Percentiles rank a stretch among this genome's conserved stretches.
These are phyloP conservation scores for Lepidium africanum DNA, from an alignment of 345 rosid genomes.

Conservation along the genomic window DNA sequence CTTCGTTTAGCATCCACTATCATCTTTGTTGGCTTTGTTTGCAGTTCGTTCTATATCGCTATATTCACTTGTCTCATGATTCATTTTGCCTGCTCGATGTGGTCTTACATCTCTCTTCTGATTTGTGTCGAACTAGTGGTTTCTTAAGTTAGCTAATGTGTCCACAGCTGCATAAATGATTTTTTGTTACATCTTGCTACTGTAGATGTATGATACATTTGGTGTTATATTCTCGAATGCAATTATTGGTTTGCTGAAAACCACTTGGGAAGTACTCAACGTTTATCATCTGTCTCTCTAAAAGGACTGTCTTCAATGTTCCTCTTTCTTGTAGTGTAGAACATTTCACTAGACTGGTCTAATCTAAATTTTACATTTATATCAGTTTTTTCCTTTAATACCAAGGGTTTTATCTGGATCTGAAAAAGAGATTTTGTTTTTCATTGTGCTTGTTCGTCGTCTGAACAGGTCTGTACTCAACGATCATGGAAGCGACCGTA, in stretches of 20 bases:
- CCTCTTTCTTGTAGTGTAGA: neutral
- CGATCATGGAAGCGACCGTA: constrained; percentile 98
- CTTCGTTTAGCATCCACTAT: neutral
- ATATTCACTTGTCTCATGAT: neutral
- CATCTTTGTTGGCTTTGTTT: neutral
- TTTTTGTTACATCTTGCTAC: neutral
- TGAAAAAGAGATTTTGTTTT: neutral
- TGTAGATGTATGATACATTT: neutral
- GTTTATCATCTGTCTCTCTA: neutral
- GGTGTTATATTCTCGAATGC: neutral
- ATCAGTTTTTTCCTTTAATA: neutral
- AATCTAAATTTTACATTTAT: neutral
- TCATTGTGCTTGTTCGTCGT: constrained; percentile 8
- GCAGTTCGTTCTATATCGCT: neutral
- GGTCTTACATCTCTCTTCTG: neutral
- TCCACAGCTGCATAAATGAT: neutral
- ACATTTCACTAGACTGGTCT: neutral
- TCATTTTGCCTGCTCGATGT: neutral
- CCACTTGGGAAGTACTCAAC: neutral
- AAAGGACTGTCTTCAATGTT: neutral
- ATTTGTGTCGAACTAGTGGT: neutral
- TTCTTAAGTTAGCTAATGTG: neutral
- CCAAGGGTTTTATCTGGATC: neutral
- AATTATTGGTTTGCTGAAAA: neutral
- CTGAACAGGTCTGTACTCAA: constrained; percentile 89